Conservation (phyloP, 164 flowering plant genomes). For the Dillenia suffruticosa region DNA sequence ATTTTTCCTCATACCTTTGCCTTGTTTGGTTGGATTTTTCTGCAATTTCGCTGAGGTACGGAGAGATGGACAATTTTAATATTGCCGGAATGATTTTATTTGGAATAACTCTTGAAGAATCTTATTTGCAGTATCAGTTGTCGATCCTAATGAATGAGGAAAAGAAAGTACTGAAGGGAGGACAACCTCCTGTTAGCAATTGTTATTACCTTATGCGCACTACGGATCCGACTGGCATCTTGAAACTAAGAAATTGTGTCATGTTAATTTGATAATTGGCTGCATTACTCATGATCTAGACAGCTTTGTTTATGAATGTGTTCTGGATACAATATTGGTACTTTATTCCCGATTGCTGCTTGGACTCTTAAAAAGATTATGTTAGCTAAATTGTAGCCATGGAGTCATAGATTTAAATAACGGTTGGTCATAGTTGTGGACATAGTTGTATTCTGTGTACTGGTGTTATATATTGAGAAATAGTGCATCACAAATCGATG, state of each 20-base stretch:
- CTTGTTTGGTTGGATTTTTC: not conserved
- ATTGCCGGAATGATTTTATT: conserved; percentile 52
- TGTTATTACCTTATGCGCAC: conserved; percentile 82
- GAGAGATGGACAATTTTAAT: conserved; percentile 45
- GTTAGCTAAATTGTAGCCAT: too few species aligned
- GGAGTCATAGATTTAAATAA: too few species aligned
- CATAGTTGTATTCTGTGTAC: too few species aligned
- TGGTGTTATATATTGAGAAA: too few species aligned
- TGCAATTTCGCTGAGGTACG: conserved; percentile 50
- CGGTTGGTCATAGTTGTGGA: too few species aligned
- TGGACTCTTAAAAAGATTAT: too few species aligned
- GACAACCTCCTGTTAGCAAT: conserved; percentile 56
- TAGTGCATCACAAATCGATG: too few species aligned
- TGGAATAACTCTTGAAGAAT: conserved; percentile 77
- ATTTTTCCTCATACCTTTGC: not conserved
- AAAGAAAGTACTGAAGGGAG: conserved; percentile 47
- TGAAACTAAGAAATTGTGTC: conserved; percentile 37
- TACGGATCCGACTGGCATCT: conserved; percentile 72
- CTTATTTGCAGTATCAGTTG: conserved; percentile 47
- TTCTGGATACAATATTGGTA: too few species aligned
- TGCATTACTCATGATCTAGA: too few species aligned
- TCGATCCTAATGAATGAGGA: conserved; percentile 34
- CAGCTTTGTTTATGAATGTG: too few species aligned
- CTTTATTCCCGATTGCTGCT: too few species aligned
- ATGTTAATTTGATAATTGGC: too few species aligned